Base-by-base conservation (phyloP, 441 rosid species). In the Heliophila coronopifolia region DNA sequence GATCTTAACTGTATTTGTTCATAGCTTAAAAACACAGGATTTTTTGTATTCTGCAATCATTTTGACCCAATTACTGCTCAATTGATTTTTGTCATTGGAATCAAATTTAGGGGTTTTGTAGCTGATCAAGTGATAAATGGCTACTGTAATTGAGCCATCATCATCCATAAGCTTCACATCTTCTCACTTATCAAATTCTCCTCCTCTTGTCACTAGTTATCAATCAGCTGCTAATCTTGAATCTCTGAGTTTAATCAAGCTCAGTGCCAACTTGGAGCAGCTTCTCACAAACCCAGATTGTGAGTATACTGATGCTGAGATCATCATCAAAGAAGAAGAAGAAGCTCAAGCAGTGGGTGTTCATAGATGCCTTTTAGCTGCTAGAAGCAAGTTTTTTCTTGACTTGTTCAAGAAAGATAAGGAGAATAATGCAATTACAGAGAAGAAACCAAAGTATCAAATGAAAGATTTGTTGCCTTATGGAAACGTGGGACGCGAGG, bases 351-450 rank as follows among this genome's bases (percentile, higher is more conserved):
- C 42, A 6, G 83, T 91, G 59, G 76, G 91, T 50, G 77, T 81
- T 59, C 91, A 87, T 64, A 62, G 96, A 50, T 87, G 95, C 55
- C 56, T 91, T 56, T 63, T 91, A 70, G 90, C 94, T 10, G 80
- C 85, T 10, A 83, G 96, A 68, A 91, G 96, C 50, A 55, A 39
- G 59, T 84, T 80, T 62, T 77, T 91, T 42, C 55, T 66, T 36
- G 86, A 79, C 0, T 16, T 77, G 26, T 87, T 91, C 63, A 79
- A 72, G 66, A 65, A 65, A 54, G 73, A 65, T 23, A 61, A 51
- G 58, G 77, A 64, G 1, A 34, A 4, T 13, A 27, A 1, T 58
- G 54, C 12, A 19, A 61, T 65, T 54, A 12, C 19, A 15, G 84
- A 43, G 59, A 45, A 10, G 31, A 86, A 73, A 53, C 80, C 75